phyloP scores from a whole-genome alignment of 331 rosid genomes.

The Spiraea crenata region DNA sequence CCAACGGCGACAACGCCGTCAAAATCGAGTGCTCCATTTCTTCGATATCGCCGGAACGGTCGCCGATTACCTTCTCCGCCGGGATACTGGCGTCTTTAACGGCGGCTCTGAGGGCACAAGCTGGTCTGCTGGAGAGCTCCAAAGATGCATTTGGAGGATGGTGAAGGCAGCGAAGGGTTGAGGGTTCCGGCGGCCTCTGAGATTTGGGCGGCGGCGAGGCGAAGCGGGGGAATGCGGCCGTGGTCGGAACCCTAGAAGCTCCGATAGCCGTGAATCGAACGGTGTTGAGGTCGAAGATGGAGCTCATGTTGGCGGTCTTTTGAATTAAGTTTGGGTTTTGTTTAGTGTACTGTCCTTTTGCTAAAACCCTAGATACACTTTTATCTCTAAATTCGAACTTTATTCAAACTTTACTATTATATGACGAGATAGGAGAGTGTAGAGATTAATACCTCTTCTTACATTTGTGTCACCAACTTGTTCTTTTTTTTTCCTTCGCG shows the following conservation, averaged over 20 bases:
- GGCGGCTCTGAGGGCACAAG: slow-evolving; percentile 29
- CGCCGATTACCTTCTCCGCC: slow-evolving; percentile 33
- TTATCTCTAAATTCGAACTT: too few relatives aligned
- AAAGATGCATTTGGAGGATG: slow-evolving; percentile 17
- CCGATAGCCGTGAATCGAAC: slow-evolving; percentile 20
- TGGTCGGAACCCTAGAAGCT: slow-evolving; percentile 10
- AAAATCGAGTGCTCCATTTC: slow-evolving; percentile 45
- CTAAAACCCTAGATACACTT: neutral
- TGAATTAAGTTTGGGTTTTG: neutral
- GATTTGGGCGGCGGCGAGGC: neutral
- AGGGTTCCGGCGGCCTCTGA: neutral
- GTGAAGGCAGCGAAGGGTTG: neutral
- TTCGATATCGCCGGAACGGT: slow-evolving; percentile 32
- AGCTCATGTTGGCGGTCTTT: neutral
- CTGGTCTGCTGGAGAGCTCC: slow-evolving; percentile 21
- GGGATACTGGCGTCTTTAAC: slow-evolving; percentile 10
- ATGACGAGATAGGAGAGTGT: too few relatives aligned
- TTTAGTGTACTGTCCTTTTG: neutral
- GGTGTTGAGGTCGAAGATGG: neutral
- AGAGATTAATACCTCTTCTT: too few relatives aligned
- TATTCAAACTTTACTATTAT: too few relatives aligned
- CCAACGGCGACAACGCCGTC: slow-evolving; percentile 85
- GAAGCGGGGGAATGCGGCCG: neutral
- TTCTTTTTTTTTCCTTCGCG: too few relatives aligned
- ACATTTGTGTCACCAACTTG: too few relatives aligned